Evolutionary conservation across 495 filamentous ascomycete genomes (phyloP).

Genomic region (Delitschia confertaspora): DNA sequence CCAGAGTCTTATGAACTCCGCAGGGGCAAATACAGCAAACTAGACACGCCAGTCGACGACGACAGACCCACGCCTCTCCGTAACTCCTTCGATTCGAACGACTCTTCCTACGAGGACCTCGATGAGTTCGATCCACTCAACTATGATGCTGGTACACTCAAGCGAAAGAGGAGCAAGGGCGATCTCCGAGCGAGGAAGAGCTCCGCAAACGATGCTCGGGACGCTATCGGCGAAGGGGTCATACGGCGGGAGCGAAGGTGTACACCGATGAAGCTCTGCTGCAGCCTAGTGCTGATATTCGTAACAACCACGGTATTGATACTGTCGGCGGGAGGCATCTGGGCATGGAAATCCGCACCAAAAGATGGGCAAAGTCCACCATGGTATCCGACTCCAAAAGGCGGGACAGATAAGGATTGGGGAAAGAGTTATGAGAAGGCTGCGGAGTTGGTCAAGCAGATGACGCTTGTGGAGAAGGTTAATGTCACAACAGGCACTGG

Average conservation of each 20-base stretch:
- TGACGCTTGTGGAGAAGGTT: conserved; percentile 87
- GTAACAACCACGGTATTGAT: conserved; percentile 28
- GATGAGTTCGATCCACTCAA: conserved; percentile 37
- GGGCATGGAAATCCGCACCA: conserved; percentile 32
- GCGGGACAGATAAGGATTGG: conserved; percentile 69
- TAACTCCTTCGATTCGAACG: conserved; percentile 23
- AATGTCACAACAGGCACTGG: conserved; percentile 91
- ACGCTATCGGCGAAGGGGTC: conserved; percentile 4
- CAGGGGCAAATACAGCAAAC: conserved; percentile 26
- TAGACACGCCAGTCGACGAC: conserved; percentile 21
- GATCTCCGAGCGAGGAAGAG: conserved; percentile 14
- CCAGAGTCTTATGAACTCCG: conserved; percentile 23
- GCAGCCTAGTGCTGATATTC: conserved; percentile 30
- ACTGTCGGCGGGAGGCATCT: conserved; percentile 33
- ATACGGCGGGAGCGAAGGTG: conserved; percentile 17
- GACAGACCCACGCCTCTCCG: conserved; percentile 17
- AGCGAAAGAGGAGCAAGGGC: conserved; percentile 21
- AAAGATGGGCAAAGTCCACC: conserved; percentile 51
- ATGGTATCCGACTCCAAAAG: conserved; percentile 77
- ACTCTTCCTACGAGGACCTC: conserved; percentile 31
- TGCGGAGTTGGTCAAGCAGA: conserved; percentile 61
- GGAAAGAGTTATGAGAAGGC: conserved; percentile 74
- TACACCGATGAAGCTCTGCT: conserved; percentile 28
- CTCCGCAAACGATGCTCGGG: conserved; percentile 15
- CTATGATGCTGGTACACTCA: conserved; percentile 29